These are phyloP conservation scores for Sporothrix mexicana DNA, from an alignment of 2,329 filamentous ascomycete genomes.

Conservation along the genomic window DNA sequence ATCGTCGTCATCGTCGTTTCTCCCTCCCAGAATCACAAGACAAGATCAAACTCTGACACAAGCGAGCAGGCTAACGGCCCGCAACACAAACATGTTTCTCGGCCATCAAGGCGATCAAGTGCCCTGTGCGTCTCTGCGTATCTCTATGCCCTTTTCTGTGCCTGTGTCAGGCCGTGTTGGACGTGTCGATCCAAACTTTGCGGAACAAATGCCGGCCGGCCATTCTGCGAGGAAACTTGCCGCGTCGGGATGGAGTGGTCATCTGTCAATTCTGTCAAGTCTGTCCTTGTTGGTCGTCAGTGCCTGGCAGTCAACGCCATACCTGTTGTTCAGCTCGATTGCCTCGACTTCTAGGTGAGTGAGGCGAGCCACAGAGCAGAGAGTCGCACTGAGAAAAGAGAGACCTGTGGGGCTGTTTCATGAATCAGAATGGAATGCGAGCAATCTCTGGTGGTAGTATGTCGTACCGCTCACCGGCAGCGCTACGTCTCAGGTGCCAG, in stretches of 20 bases:
- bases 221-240: neutral
- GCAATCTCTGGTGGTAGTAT: conserved; percentile 27
- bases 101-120: neutral
- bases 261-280: neutral
- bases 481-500: conserved; percentile 29
- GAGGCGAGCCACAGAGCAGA: neutral
- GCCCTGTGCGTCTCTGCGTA: neutral
- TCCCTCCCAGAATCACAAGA: neutral
- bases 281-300: neutral
- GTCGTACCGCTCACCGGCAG: conserved; percentile 24
- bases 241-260: neutral
- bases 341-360: neutral
- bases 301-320: conserved; percentile 7
- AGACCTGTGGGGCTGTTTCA: conserved; percentile 25
- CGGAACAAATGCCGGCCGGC: neutral
- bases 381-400: neutral
- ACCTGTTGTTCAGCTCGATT: neutral
- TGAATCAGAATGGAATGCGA: conserved; percentile 26
- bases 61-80: neutral
- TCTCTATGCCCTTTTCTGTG: neutral
- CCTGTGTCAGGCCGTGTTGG: conserved; percentile 16
- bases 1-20: neutral
- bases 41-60: neutral
- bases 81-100: conserved; percentile 5
- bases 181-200: conserved; percentile 19